Conservation (phyloP, 331 rosid genomes). For the Malus hybrid region DNA sequence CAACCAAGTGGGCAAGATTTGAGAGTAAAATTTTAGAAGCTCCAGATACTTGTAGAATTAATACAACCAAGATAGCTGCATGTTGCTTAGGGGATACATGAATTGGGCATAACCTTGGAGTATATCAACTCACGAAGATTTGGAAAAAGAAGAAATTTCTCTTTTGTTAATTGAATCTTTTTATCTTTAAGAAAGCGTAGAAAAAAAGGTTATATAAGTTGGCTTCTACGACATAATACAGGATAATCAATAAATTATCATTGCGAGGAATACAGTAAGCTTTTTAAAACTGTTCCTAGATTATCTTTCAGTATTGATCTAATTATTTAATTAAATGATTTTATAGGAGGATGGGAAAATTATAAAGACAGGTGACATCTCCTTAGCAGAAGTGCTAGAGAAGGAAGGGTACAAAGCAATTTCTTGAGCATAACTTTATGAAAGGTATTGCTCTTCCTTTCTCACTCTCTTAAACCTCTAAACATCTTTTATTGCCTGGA, state of each 20-base stretch:
- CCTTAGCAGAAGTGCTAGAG: constrained; percentile 69
- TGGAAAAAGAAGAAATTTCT: no score
- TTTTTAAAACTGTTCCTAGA: neutral
- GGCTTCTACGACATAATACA: neutral
- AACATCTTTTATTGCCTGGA: no score
- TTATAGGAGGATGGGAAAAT: constrained; percentile 73
- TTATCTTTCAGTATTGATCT: neutral
- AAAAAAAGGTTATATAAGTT: neutral
- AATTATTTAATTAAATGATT: neutral
- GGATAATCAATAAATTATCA: neutral
- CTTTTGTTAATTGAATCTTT: no score
- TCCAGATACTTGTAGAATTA: neutral
- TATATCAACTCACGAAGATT: no score
- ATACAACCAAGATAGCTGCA: neutral
- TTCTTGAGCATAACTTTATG: constrained; percentile 27
- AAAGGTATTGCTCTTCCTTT: constrained; percentile 13
- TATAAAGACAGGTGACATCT: constrained; percentile 66
- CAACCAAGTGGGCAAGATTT: neutral
- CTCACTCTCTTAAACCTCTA: no score
- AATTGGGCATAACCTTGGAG: neutral
- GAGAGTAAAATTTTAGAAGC: neutral
- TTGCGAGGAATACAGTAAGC: neutral
- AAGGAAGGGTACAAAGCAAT: constrained; percentile 64
- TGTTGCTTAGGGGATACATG: neutral
- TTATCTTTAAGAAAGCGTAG: neutral